Conservation (phyloP, 75 land plant species). For the Sequoiadendron giganteum region DNA sequence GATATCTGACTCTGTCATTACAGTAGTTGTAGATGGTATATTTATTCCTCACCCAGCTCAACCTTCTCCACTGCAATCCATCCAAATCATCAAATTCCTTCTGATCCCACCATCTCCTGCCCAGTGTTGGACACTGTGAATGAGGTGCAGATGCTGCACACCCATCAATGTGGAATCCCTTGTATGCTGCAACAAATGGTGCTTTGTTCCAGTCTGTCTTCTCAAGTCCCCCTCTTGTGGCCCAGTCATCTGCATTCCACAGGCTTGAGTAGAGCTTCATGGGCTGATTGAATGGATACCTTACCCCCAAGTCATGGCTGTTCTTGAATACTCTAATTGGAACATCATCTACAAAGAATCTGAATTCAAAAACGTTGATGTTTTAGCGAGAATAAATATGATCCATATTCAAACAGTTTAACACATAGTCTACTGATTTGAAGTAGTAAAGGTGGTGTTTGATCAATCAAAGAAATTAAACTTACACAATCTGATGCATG, state of each 20-base stretch:
- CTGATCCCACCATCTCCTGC: slow-evolving; percentile 52
- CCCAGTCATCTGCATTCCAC: slow-evolving; percentile 89
- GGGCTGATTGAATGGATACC: slow-evolving; percentile 49
- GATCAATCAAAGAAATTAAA: not conserved
- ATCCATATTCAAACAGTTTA: no score
- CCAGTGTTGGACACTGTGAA: slow-evolving; percentile 38
- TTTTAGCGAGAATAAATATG: no score
- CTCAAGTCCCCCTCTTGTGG: slow-evolving; percentile 76
- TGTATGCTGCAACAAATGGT: slow-evolving; percentile 69
- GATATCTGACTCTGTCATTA: slow-evolving; percentile 35
- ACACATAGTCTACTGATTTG: no score
- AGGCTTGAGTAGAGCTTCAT: slow-evolving; percentile 79
- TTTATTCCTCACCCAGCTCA: slow-evolving; percentile 27
- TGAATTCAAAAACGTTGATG: slow-evolving; percentile 6
- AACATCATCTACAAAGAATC: slow-evolving; percentile 56
- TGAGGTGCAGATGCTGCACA: slow-evolving; percentile 48
- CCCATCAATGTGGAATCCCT: slow-evolving; percentile 69
- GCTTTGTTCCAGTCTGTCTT: slow-evolving; percentile 75
- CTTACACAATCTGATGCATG: slow-evolving; percentile 48
- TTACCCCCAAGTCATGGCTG: slow-evolving; percentile 34
- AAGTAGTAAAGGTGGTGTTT: no score
- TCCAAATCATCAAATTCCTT: slow-evolving; percentile 49
- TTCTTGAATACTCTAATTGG: slow-evolving; percentile 72
- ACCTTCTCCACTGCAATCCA: slow-evolving; percentile 27
- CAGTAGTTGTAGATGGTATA: slow-evolving; percentile 68